phyloP scores from a whole-genome alignment of 1,284 basidiomycete species.

The Fomes fomentarius region DNA sequence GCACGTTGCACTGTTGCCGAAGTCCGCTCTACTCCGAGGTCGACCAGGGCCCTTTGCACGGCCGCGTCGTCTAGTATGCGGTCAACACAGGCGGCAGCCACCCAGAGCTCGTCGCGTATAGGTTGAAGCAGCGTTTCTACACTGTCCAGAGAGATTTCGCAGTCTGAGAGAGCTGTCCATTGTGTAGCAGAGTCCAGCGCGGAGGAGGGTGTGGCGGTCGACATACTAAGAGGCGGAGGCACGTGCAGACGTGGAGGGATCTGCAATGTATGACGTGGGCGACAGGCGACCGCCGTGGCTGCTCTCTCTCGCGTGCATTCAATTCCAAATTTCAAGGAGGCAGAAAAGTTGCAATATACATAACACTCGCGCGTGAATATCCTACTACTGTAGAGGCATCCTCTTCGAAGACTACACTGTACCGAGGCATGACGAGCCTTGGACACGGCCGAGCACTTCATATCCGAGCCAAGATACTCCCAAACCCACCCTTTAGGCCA shows the following conservation, averaged over 20 bases:
- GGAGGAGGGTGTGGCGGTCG: conserved; percentile 24
- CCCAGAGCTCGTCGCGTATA: conserved; percentile 73
- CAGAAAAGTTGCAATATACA: no score
- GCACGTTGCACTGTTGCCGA: conserved; percentile 49
- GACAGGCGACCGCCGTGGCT: conserved; percentile 8
- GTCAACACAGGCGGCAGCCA: conserved; percentile 71
- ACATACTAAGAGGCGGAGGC: conserved; percentile 35
- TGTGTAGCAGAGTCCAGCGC: conserved; percentile 31
- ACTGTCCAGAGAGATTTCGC: conserved; percentile 52
- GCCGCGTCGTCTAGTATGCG: conserved; percentile 60
- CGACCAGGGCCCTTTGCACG: conserved; percentile 59
- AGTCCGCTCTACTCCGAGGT: conserved; percentile 65
- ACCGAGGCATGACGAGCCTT: conserved; percentile 17
- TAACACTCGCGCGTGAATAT: no score
- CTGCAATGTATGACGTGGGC: conserved; percentile 29
- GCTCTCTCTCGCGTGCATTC: no score
- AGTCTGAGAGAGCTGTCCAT: conserved; percentile 61
- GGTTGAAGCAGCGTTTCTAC: conserved; percentile 53
- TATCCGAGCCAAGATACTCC: conserved; percentile 23
- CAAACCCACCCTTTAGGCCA: background rate
- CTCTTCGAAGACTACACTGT: background rate
- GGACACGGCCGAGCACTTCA: conserved; percentile 37
- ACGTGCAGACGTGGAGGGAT: conserved; percentile 31
- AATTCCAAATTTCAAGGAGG: no score
- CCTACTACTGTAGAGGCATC: no score